Evolutionary conservation across 2,329 filamentous ascomycete species (phyloP), one percentile per base, ranked within the genome.

Genomic region (Xylaria sp.): DNA sequence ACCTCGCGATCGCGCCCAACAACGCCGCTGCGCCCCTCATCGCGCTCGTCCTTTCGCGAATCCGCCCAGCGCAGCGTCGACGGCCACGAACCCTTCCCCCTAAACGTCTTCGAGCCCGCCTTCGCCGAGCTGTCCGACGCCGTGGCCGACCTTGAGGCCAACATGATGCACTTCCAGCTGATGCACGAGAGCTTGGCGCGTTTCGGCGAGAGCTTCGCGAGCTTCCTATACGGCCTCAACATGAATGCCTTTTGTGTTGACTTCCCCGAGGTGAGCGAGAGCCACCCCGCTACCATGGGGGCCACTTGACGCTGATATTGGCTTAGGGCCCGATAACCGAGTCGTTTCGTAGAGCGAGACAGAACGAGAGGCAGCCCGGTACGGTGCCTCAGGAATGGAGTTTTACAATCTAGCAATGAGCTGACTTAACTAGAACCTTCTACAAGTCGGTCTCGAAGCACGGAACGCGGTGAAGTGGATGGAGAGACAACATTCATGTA

Each of bases 171-270:
- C 75, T 88, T 99, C 68, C 94, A 98, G 76, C 81, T 97, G 65
- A 96, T 99, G 89, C 93, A 99, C 73, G 94, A 98, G 80, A 96
- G 92, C 72, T 78, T 99, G 68, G 87, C 92, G 23, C 87, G 95
- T 25, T 99, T 99, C 77, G 94, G 90, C 76, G 95, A 99, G 82
- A 96, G 91, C 73, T 99, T 99, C 77, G 93, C 93, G 1, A 92
- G 90, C 69, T 98, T 99, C 72, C 79, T 99, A 46, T 99, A 98
- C 71, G 95, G 95, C 1, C 77, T 99, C 74, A 98, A 98, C 74
- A 97, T 99, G 93, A 98, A 97, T 76, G 95, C 95, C 1, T 99
- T 98, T 75, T 98, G 94, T 75, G 93, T 98, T 31, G 95, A 99
- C 76, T 99, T 97, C 67, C 91, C 93, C 0, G 95, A 99, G 86